Base-by-base conservation (phyloP, 495 filamentous ascomycete genomes). In the Penicillium soppii region DNA sequence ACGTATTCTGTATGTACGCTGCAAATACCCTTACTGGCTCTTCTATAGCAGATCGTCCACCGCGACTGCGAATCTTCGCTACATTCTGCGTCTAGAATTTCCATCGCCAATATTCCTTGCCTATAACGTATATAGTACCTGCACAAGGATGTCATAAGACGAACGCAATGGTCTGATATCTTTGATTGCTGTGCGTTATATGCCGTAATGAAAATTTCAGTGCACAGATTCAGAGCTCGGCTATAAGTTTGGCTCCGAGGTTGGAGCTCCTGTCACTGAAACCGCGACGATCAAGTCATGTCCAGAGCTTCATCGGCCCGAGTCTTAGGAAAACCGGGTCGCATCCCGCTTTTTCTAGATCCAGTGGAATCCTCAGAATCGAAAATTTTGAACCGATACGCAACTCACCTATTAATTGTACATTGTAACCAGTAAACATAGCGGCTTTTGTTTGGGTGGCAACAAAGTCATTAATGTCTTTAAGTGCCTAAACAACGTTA, bases 301-400 rank as follows among this genome's bases (percentile, higher is more conserved):
- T 45, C 55, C 51, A 52, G 48, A 62, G 52, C 59, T 55, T 45
- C 47, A 44, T 35, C 22, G 43, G 26, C 47, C 46, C 33, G 25
- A 32, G 29, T 41, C 13, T 47, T 35, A 1, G 16, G 25, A 32
- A 15, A 13, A 20, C 10, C 26, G 33, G 20, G 21, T 40, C 6
- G 3, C 16, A 40, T 30, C 12, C 35, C 6, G 15, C 16, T 22
- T 32, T 17, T 49, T 30, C 13, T 25, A 30, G n/a, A 22, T 7
- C 16, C 6, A 17, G n/a, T 29, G 2, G 3, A 29, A 29, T 26
- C 17, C 10, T 15, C 35, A 20, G 33, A 15, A 40, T 48, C 19
- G 15, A 3, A 5, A 19, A 17, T 33, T 25, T 25, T 12, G 15
- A 21, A 47, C 10, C 6, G 21, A n/a, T 10, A 40, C 7, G 15